Base-by-base conservation (phyloP, 2,329 filamentous ascomycete species). In the Myriosclerotinia curreyana region DNA sequence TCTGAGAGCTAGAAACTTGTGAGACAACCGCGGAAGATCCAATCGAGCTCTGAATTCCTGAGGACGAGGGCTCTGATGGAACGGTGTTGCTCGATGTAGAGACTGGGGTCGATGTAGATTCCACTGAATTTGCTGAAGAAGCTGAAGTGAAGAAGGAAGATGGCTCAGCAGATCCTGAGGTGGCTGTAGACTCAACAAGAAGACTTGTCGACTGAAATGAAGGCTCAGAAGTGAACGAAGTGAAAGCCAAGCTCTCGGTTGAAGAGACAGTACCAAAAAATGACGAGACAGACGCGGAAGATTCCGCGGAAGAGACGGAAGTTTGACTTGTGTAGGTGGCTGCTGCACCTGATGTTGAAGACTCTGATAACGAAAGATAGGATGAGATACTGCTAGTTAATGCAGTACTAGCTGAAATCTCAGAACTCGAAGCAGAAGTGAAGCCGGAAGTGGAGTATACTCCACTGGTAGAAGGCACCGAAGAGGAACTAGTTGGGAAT, bases 401-500 rank as follows among this genome's bases (percentile, higher is more conserved):
- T 25, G 42, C 11, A 14, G 55, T 48, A 7, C 42, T 59, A 22
- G 9, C 3, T 25, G 20, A 34, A 28, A 17, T 22, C 28, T 49
- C 42, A 4, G 55, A 59, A 28, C 55, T 59, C 12, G 28, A 48
- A 34, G 55, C 28, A 38, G 55, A 48, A 36, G 42, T 36, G 42
- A 59, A 48, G 44, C n/a, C 42, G 8, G 55, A 17, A 38, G 55
- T 59, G n/a, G 55, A 59, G 36, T 48, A 59, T 48, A 22, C 14
- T 7, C 44, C 25, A 62, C 59, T 62, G 8, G 22, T 44, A 44
- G 22, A 38, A 20, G 34, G 14, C 22, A 22, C 40, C 5, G 38
- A 55, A 61, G 49, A 61, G 28, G 59, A 44, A 22, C 44, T 20
- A 25, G 44, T 44, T 25, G 59, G 59, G 20, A 49, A 61, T 61